Evolutionary conservation across 169 alveolate genomes (phyloP).

Genomic region (Babesia gibsoni): DNA sequence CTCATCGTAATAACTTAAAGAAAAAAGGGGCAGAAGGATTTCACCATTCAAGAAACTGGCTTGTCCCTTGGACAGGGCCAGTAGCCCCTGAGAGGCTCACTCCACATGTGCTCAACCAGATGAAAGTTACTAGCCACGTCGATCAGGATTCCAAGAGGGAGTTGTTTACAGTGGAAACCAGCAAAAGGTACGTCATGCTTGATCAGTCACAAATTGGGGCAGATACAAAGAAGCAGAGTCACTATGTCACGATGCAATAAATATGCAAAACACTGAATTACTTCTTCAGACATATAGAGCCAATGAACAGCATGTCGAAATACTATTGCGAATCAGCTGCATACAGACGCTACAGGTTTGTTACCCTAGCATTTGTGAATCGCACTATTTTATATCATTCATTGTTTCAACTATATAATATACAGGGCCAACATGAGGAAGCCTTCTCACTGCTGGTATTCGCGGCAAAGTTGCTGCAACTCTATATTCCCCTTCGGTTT

Average conservation of each 20-base stretch:
- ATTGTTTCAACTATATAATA: background rate
- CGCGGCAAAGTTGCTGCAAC: constrained; percentile 35
- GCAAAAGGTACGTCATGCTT: background rate
- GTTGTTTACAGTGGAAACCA: constrained; percentile 9
- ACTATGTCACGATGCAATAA: constrained; percentile 31
- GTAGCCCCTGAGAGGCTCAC: constrained; percentile 3
- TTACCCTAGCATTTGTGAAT: too few relatives aligned
- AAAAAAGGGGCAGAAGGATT: constrained; percentile 1
- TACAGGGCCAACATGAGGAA: constrained; percentile 49
- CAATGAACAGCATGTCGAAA: constrained; percentile 37
- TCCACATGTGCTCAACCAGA: background rate
- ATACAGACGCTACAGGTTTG: constrained; percentile 41
- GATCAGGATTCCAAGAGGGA: constrained; percentile 1
- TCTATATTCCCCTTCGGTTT: constrained; percentile 38
- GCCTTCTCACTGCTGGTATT: constrained; percentile 18
- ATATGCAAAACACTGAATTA: constrained; percentile 37
- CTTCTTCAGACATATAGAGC: constrained; percentile 16
- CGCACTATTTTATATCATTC: too few relatives aligned
- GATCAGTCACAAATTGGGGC: background rate
- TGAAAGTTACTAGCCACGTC: background rate
- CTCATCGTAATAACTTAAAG: too few relatives aligned
- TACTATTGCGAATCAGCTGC: constrained; percentile 37
- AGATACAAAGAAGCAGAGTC: constrained; percentile 37
- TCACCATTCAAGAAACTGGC: constrained; percentile 21
- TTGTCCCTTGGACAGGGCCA: constrained; percentile 6